Base-by-base conservation (phyloP, 257 asterid species). In the Mitragyna speciosa region DNA sequence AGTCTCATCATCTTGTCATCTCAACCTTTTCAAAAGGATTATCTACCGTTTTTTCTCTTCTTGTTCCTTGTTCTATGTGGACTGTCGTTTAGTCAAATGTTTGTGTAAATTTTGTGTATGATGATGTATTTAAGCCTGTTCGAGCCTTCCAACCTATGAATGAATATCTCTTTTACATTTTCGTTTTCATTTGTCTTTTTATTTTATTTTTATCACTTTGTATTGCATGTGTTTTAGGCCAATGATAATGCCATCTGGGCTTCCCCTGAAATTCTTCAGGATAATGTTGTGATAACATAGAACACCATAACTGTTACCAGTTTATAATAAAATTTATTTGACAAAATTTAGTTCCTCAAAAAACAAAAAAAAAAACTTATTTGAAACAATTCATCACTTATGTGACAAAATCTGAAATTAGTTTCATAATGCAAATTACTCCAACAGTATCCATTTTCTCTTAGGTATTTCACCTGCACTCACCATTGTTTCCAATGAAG, bases 101-200 rank as follows among this genome's bases (percentile, higher is more conserved):
- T 83, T 80, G 82, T 83, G 87, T 87, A 87, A 81, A 85, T 87
- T 85, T 83, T 83, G 84, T 67, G 79, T 81, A 58, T 75, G 19
- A 84, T 81, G 39, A 20, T 24, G 41, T 79, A 76, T 76, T 56
- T 76, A 82, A 66, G 73, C 28, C 33, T 76, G 54, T 68, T 74
- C 10, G 12, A 76, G 36, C 58, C 58, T 20, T 73, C 76, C 65
- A 66, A 73, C 66, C 65, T 20, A 11, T 77, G 65, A 80, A 80
- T 70, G 77, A 78, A 81, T 70, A 52, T 75, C 70, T 79, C 54
- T 81, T 63, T 22, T 59, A 1, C 39, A 1, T 36, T 36, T 36
- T n/a, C n/a, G n/a, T n/a, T n/a, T 36, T 36, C 4, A 4, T 64
- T 16, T 10, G 7, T 51, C 4, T 12, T 39, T 64, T 30, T 6